Evolutionary conservation across 108 stramenopile species (phyloP).

Genomic region (Cyclotella sp.): DNA sequence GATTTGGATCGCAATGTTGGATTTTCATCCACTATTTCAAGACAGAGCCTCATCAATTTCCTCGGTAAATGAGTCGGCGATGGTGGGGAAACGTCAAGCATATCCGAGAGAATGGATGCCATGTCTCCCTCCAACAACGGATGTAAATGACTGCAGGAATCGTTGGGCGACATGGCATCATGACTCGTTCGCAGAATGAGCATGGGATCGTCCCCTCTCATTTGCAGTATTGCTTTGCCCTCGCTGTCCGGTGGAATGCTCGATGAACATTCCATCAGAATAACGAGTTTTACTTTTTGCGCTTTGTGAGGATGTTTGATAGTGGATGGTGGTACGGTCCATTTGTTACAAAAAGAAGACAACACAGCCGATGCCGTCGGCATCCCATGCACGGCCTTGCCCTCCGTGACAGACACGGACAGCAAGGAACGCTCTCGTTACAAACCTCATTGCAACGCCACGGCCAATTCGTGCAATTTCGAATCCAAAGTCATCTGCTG

Average conservation of each 20-base stretch:
- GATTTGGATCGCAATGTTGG: conserved; percentile 21
- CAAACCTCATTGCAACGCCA: neutral
- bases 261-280: conserved; percentile 34
- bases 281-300: conserved; percentile 21
- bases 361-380: too few relatives aligned
- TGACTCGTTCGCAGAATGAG: conserved; percentile 30
- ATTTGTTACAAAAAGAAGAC: conserved; percentile 12
- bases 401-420: neutral
- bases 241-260: neutral
- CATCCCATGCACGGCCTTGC: too few relatives aligned
- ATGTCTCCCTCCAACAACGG: conserved; percentile 21
- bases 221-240: conserved; percentile 15
- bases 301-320: conserved; percentile 7
- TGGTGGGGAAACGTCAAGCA: neutral
- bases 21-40: conserved; percentile 49
- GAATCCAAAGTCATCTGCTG: conserved; percentile 9
- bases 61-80: neutral
- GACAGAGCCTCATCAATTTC: conserved; percentile 24
- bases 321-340: neutral
- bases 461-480: too few relatives aligned
- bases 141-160: conserved; percentile 10
- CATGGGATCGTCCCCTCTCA: neutral
- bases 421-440: neutral
- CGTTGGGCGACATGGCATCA: neutral
- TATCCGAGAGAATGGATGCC: conserved; percentile 16